phyloP scores from a whole-genome alignment of 805 yeast genomes.

The Trichomonascus vanleenenianus region DNA sequence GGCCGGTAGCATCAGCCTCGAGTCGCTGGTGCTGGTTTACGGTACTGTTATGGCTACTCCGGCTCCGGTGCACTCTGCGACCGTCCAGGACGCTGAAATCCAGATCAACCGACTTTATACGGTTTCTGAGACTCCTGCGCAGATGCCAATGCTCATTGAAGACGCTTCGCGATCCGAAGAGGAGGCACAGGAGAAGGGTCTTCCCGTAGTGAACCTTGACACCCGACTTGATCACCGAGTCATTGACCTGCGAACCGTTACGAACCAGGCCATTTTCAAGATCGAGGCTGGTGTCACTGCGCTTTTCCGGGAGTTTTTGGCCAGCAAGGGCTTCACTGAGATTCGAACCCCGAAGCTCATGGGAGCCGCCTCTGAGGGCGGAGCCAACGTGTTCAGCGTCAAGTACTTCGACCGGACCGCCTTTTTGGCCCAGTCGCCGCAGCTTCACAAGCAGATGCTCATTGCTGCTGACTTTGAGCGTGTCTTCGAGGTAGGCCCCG shows the following conservation, averaged over 20 bases:
- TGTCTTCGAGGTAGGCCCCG: constrained; percentile 95
- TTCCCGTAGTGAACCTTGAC: constrained; percentile 93
- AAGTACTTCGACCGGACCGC: constrained; percentile 90
- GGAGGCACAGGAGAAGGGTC: constrained; percentile 64
- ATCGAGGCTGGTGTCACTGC: constrained; percentile 84
- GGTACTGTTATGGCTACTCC: constrained; percentile 80
- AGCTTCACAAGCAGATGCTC: constrained; percentile 93
- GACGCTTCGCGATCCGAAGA: constrained; percentile 95
- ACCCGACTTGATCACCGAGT: constrained; percentile 93
- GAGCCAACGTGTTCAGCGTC: constrained; percentile 92
- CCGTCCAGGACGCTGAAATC: constrained; percentile 86
- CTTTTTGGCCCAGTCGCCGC: constrained; percentile 96
- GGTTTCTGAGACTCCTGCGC: constrained; percentile 82
- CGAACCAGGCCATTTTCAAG: constrained; percentile 95
- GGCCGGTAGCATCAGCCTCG: constrained; percentile 79
- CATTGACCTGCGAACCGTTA: constrained; percentile 91
- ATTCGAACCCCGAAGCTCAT: constrained; percentile 93
- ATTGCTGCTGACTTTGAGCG: constrained; percentile 97
- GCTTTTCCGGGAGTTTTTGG: constrained; percentile 83
- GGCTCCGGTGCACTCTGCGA: constrained; percentile 82
- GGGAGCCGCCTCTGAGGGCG: constrained; percentile 97
- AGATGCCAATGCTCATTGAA: constrained; percentile 89
- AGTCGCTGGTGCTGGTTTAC: constrained; percentile 83
- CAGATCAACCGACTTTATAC: constrained; percentile 65
- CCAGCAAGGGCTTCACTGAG: constrained; percentile 65